phyloP scores from a whole-genome alignment of 2,329 filamentous ascomycete genomes.

The Tricladium varicosporioides region DNA sequence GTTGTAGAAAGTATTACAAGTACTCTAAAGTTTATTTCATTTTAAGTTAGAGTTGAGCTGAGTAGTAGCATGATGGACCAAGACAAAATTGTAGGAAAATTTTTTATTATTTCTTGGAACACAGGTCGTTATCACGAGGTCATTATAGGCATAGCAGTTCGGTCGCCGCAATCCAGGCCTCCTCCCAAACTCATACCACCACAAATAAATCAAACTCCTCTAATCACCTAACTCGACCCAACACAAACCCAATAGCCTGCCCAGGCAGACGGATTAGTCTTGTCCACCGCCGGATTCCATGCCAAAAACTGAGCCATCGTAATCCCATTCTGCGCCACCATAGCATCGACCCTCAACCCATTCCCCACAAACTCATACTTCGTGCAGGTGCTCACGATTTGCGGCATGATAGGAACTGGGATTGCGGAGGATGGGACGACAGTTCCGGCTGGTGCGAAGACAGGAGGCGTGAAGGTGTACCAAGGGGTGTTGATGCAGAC shows the following conservation, averaged over 20 bases:
- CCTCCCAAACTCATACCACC: too few species aligned
- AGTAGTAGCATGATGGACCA: too few species aligned
- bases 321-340: constrained; percentile 5
- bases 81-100: too few species aligned
- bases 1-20: too few species aligned
- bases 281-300: constrained; percentile 10
- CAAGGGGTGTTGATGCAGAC: constrained; percentile 12
- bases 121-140: too few species aligned
- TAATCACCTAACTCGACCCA: not conserved
- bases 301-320: constrained; percentile 5
- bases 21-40: too few species aligned
- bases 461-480: constrained; percentile 10
- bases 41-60: too few species aligned
- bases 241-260: constrained; percentile 13
- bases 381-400: constrained; percentile 5
- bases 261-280: constrained; percentile 11
- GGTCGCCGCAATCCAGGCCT: too few species aligned
- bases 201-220: too few species aligned
- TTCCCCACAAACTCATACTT: constrained; percentile 8
- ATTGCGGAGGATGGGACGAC: constrained; percentile 1
- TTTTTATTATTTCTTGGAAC: too few species aligned
- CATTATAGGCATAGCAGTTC: too few species aligned
- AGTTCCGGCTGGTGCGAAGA: constrained; percentile 3
- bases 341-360: constrained; percentile 7
- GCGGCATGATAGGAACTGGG: constrained; percentile 11